A percentile compares a stretch with the other conserved stretches of the same genome.
Evolutionary conservation across 2,329 filamentous ascomycete genomes (phyloP).

Genomic region (Calonectria leucothoes): DNA sequence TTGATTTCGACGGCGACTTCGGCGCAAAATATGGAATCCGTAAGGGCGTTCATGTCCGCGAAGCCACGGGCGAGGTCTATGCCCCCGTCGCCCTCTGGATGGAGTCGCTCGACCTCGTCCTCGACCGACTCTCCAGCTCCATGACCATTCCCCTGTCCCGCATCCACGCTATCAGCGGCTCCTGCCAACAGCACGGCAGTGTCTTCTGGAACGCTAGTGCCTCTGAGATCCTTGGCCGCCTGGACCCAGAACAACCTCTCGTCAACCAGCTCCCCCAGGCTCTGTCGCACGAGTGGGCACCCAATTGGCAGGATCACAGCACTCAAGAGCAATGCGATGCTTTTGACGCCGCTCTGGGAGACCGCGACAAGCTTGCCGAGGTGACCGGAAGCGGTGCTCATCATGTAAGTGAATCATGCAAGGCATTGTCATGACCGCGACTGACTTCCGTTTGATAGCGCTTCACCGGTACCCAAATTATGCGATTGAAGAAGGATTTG

Average conservation of each 20-base stretch:
- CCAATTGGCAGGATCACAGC: conserved; percentile 98
- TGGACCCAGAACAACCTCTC: conserved; percentile 72
- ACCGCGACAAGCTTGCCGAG: conserved; percentile 75
- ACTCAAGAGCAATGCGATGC: conserved; percentile 91
- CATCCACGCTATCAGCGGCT: conserved; percentile 87
- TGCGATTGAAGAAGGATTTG: conserved; percentile 84
- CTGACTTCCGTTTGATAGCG: conserved; percentile 63
- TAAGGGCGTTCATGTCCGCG: conserved; percentile 89
- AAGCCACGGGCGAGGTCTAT: conserved; percentile 87
- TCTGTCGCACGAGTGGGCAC: conserved; percentile 87
- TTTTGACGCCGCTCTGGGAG: conserved; percentile 81
- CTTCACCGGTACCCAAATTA: conserved; percentile 97
- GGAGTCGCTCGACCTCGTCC: conserved; percentile 88
- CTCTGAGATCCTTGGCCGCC: conserved; percentile 68
- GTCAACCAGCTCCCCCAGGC: conserved; percentile 78
- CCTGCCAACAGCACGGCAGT: conserved; percentile 97
- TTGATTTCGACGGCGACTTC: conserved; percentile 93
- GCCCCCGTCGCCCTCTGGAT: conserved; percentile 95
- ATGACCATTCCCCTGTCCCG: conserved; percentile 73
- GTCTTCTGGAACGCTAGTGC: conserved; percentile 89
- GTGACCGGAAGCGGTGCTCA: conserved; percentile 93
- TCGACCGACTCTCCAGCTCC: conserved; percentile 76
- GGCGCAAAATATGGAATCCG: conserved; percentile 78
- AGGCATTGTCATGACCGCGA: background rate
- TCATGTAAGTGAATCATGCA: conserved; percentile 71